Percentiles rank a stretch among this genome's conserved stretches.
phyloP scores from a whole-genome alignment of 148 eudicot genomes.

The Polygonum aviculare region DNA sequence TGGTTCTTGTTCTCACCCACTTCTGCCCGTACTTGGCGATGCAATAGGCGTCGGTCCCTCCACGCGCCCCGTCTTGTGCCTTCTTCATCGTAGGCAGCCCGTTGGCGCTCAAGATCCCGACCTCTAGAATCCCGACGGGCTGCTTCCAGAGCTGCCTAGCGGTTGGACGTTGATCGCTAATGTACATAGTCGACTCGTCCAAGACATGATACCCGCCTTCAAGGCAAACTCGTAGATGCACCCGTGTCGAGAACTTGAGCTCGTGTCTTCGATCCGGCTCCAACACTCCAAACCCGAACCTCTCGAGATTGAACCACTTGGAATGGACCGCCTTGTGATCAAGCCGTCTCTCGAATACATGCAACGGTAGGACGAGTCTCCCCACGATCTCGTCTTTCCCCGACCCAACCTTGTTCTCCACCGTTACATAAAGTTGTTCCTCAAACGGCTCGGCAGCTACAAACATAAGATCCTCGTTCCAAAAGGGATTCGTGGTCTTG shows the following conservation, averaged over 20 bases:
- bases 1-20: constrained; percentile 11
- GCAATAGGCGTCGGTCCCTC: constrained; percentile 10
- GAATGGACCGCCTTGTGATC: constrained; percentile 35
- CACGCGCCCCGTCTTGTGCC: background rate
- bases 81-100: background rate
- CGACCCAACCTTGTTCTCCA: constrained; percentile 25
- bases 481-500: constrained; percentile 25
- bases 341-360: constrained; percentile 25
- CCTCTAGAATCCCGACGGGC: constrained; percentile 15
- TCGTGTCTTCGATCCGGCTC: constrained; percentile 33
- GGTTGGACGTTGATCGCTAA: constrained; percentile 36
- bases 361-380: constrained; percentile 23
- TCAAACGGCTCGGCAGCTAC: constrained; percentile 42
- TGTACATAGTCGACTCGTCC: constrained; percentile 45
- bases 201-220: constrained; percentile 44
- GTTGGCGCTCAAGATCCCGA: constrained; percentile 10
- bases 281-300: constrained; percentile 25
- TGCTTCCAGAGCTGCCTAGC: constrained; percentile 38
- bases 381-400: constrained; percentile 37
- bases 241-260: constrained; percentile 30
- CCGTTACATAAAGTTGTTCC: constrained; percentile 22
- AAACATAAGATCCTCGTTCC: constrained; percentile 41
- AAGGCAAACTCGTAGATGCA: constrained; percentile 31
- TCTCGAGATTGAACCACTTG: constrained; percentile 38
- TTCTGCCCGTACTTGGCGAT: constrained; percentile 12